Percentiles rank a stretch among this genome's conserved stretches.
Conservation (phyloP, 176 grass and related monocot genomes). For the Musa beccarii region DNA sequence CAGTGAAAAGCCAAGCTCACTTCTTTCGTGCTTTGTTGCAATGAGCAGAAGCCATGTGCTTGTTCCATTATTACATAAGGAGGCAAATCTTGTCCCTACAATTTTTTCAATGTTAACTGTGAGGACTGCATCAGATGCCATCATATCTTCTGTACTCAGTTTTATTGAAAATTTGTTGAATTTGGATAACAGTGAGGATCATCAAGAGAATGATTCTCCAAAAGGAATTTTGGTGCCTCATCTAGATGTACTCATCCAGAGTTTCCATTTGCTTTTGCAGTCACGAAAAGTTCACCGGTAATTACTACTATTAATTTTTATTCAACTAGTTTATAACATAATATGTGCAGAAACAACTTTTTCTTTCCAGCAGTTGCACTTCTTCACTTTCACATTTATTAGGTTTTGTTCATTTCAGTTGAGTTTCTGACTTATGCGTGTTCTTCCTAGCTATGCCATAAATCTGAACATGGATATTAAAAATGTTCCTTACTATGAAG, state of each 20-base stretch:
- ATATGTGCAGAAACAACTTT: neutral
- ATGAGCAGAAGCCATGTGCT: slow-evolving; percentile 75
- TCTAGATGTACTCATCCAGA: slow-evolving; percentile 70
- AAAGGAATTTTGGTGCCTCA: slow-evolving; percentile 61
- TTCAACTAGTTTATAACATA: neutral
- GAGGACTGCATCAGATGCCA: slow-evolving; percentile 63
- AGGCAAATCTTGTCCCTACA: slow-evolving; percentile 60
- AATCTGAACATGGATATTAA: neutral
- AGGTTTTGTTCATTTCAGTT: neutral
- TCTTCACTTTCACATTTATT: neutral
- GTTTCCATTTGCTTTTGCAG: slow-evolving; percentile 71
- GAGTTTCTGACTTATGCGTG: neutral
- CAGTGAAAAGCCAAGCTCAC: slow-evolving; percentile 76
- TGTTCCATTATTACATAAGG: slow-evolving; percentile 44
- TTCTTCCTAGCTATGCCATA: neutral
- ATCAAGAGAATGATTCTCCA: slow-evolving; percentile 38
- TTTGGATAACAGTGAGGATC: slow-evolving; percentile 62
- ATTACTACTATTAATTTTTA: slow-evolving; percentile 2
- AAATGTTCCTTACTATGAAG: no score
- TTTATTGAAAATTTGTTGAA: slow-evolving; percentile 89
- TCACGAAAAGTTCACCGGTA: slow-evolving; percentile 62
- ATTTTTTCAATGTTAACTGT: slow-evolving; percentile 90
- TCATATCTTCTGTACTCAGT: slow-evolving; percentile 59
- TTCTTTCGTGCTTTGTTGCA: slow-evolving; percentile 80
- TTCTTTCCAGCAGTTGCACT: neutral